These are phyloP conservation scores for Albatrellus ellisii DNA, from an alignment of 768 basidiomycete genomes.

Conservation along the genomic window DNA sequence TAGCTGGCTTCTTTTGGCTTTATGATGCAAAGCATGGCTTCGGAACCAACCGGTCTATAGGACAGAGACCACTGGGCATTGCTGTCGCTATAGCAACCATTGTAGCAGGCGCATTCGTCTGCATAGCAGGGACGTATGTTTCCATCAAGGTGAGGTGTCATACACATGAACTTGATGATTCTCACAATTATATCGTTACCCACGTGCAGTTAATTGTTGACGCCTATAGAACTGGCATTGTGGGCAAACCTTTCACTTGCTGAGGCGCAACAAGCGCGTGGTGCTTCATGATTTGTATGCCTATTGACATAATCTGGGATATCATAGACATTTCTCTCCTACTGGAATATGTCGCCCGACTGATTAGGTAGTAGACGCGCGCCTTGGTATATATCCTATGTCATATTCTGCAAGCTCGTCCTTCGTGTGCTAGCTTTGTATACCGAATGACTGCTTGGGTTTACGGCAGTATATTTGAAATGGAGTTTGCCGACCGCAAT, in stretches of 20 bases:
- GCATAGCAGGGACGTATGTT: conserved; percentile 38
- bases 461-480: too few species aligned
- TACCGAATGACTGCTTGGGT: too few species aligned
- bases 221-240: background rate
- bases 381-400: too few species aligned
- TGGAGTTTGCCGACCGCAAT: too few species aligned
- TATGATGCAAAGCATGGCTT: conserved; percentile 32
- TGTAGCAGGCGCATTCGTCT: conserved; percentile 36
- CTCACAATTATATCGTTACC: background rate
- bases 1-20: conserved; percentile 42
- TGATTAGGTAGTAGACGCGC: too few species aligned
- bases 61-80: conserved; percentile 21
- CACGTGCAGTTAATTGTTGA: background rate
- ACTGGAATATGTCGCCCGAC: too few species aligned
- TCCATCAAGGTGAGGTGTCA: conserved; percentile 27
- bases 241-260: background rate
- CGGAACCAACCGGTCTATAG: conserved; percentile 24
- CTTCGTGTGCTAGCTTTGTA: too few species aligned
- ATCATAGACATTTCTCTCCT: background rate
- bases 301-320: background rate
- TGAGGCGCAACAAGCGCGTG: background rate
- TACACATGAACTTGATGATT: background rate
- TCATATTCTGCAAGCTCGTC: too few species aligned
- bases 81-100: conserved; percentile 30
- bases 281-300: background rate